Base-by-base conservation (phyloP, 441 rosid species). In the Populus trichocarpa region DNA sequence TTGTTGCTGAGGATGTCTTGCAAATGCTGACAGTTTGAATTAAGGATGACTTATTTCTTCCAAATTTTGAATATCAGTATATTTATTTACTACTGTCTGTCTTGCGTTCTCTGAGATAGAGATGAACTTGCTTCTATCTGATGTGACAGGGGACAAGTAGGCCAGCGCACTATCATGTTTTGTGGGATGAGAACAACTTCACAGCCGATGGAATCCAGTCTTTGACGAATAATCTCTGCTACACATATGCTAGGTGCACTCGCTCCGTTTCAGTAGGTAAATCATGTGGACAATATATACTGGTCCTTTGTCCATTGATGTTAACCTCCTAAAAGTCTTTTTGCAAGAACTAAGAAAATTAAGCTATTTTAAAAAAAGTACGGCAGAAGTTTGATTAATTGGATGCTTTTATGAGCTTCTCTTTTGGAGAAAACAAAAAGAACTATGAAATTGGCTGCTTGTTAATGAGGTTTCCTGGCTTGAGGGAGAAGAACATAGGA, bases 111-210 rank as follows among this genome's bases (percentile, higher is more conserved):
- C 33, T 16, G 66, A 8, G 28, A 22, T 67, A 33, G 36, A 73
- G 70, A 33, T 57, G 28, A 57, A n/a, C 11, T 69, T 63, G 30
- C 71, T 73, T 28, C 68, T 53, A 73, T 42, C 33, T 71, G 32
- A 68, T 76, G 26, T 73, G 81, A 25, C 80, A 96, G 99, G 99
- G 99, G 66, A 97, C 99, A 13, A 97, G 99, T 80, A 86, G 99
- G 74, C 99, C 99, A 11, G 99, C 99, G 57, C 99, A 97, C 83
- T 97, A 97, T 84, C 98, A 97, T 86, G 99, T 97, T 74, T 88
- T 97, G 22, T 97, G 99, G 99, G 99, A 97, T 61, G 99, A 97
- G 86, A 97, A 97, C 86, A 97, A 91, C 83, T 97, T 95, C 77
- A 97, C 99, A 11, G 95, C 99, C 0, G 99, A 97, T 75, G 99